These are phyloP conservation scores for Thalassiosira allenii DNA, from an alignment of 352 stramenopile genomes.

Conservation along the genomic window DNA sequence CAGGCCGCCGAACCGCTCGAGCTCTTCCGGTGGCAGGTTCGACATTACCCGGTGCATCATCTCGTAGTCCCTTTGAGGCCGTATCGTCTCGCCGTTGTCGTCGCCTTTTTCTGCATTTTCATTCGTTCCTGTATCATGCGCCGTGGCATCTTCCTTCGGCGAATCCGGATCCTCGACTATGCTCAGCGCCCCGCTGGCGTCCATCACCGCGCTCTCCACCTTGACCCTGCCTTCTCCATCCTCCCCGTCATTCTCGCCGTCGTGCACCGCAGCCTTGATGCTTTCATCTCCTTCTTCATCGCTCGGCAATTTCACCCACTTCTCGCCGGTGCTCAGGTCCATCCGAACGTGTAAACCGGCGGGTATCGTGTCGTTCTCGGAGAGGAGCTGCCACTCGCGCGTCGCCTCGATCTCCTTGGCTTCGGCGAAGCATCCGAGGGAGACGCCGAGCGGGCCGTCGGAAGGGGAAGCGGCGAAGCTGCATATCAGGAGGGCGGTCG, in stretches of 20 bases:
- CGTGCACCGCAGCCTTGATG: slow-evolving; percentile 14
- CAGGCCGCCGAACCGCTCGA: slow-evolving; percentile 70
- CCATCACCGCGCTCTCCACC: neutral
- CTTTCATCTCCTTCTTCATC: slow-evolving; percentile 47
- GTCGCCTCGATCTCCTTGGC: slow-evolving; percentile 81
- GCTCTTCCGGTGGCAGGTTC: slow-evolving; percentile 73
- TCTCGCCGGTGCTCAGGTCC: slow-evolving; percentile 84
- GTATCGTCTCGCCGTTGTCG: neutral
- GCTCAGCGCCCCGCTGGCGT: slow-evolving; percentile 23
- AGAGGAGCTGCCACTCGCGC: slow-evolving; percentile 76
- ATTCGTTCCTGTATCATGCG: neutral
- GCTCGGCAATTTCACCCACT: slow-evolving; percentile 76
- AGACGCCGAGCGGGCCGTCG: neutral
- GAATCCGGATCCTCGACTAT: slow-evolving; percentile 14
- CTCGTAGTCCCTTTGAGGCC: slow-evolving; percentile 55
- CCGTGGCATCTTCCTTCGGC: neutral
- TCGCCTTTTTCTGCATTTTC: neutral
- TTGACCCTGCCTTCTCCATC: neutral
- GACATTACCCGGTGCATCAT: slow-evolving; percentile 85
- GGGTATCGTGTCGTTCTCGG: slow-evolving; percentile 81
- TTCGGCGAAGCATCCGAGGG: neutral
- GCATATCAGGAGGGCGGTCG: too few relatives aligned
- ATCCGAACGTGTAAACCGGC: slow-evolving; percentile 81
- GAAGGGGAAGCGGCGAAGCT: too few relatives aligned
- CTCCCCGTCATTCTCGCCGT: slow-evolving; percentile 5